Evolutionary conservation across 1,284 basidiomycete genomes (phyloP), one percentile per base, ranked within the genome.

Genomic region (Termitomyces sp.): DNA sequence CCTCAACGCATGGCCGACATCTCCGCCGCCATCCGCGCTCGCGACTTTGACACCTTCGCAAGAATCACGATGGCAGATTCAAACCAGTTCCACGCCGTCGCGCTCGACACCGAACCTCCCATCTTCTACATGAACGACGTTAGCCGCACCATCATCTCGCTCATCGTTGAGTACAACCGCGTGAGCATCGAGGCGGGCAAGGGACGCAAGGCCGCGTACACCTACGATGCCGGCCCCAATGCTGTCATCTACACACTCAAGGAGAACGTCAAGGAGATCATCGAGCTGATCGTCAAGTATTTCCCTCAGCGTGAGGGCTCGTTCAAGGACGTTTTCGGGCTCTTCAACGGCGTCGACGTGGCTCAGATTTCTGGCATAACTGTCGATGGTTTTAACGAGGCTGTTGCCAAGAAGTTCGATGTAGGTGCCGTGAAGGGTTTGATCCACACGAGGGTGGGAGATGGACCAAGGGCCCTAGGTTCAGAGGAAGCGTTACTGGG

Each of bases 91-190:
- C 96, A 99, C 69, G 95, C 96, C 21, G 93, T 97, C 62, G 92
- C 91, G 56, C 86, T 99, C 61, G 97, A 99, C 74, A 99, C 96
- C 0, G 81, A 88, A 44, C 97, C 96, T 1, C 97, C 96, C 43
- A 99, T 99, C 72, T 98, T 99, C 71, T 99, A 99, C 78, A 88
- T 99, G 83, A 99, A 98, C 77, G 96, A 99, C 70, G 91, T 95
- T 60, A 91, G 86, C 58, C 81, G 88, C 28, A 72, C 89, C 26
- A 91, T 97, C 72, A 91, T 97, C 63, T 77, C 85, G 5, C 71
- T 96, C 60, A 79, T 99, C 57, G 88, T 92, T 53, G 97, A 98
- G 72, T 86, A 95, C 74, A 99, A 99, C 74, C 83, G 95, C n/a
- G 77, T 91, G 34, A 79, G 84, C 2, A 68, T 86, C 42, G 83